A percentile compares a stretch with the other conserved stretches of the same genome.
Conservation (phyloP, 768 basidiomycete species). For the Agaricus blazei region DNA sequence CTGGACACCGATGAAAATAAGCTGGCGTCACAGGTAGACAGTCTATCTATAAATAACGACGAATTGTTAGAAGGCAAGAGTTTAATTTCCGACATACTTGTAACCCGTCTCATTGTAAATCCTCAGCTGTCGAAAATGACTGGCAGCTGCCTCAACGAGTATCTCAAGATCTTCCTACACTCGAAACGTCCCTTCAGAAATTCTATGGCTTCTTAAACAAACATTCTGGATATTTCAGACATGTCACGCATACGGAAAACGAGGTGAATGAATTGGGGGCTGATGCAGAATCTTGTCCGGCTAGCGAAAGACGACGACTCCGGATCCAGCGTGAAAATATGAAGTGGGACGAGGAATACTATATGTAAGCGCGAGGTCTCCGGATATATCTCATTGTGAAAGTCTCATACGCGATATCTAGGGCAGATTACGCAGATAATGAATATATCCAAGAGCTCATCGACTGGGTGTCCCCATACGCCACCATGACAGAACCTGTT, state of each 20-base stretch:
- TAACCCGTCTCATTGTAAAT: not conserved
- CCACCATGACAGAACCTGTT: slow-evolving; percentile 27
- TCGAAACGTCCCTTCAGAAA: slow-evolving; percentile 38
- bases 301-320: slow-evolving; percentile 44
- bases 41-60: slow-evolving; percentile 33
- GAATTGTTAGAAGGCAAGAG: slow-evolving; percentile 5
- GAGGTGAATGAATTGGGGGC: slow-evolving; percentile 77
- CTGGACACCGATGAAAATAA: slow-evolving; percentile 31
- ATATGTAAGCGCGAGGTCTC: slow-evolving; percentile 46
- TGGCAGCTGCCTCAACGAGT: slow-evolving; percentile 73
- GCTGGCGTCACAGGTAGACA: slow-evolving; percentile 36
- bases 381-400: not conserved
- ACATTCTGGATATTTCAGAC: slow-evolving; percentile 70
- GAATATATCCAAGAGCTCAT: slow-evolving; percentile 70
- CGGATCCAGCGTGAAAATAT: slow-evolving; percentile 61
- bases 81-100: not conserved
- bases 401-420: slow-evolving; percentile 22
- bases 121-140: slow-evolving; percentile 65
- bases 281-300: slow-evolving; percentile 54
- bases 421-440: slow-evolving; percentile 79
- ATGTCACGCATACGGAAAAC: slow-evolving; percentile 71
- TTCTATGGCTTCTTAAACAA: slow-evolving; percentile 76
- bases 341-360: slow-evolving; percentile 83
- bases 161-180: slow-evolving; percentile 31
- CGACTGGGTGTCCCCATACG: slow-evolving; percentile 57